A percentile compares a stretch with the other conserved stretches of the same genome.
These are phyloP conservation scores for Gentiana macrophylla DNA, from an alignment of 257 asterid species.

Conservation along the genomic window DNA sequence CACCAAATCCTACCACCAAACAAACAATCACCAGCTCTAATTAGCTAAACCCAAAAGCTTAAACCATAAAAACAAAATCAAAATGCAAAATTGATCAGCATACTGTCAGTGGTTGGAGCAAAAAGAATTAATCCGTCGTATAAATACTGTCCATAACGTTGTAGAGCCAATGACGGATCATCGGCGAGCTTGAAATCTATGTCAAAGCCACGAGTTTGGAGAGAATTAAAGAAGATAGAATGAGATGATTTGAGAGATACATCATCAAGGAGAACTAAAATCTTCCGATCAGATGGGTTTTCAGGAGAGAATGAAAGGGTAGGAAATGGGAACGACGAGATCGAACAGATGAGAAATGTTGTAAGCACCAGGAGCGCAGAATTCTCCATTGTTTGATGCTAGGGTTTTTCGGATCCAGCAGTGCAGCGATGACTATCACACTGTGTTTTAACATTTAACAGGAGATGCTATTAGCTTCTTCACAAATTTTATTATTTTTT, in stretches of 20 bases:
- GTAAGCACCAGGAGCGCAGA: background rate
- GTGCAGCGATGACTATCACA: background rate
- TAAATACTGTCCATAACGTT: slow-evolving; percentile 63
- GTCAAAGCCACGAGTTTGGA: slow-evolving; percentile 50
- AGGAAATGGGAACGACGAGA: slow-evolving; percentile 27
- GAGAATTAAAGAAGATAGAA: slow-evolving; percentile 52
- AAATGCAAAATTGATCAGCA: slow-evolving; percentile 11
- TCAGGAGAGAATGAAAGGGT: slow-evolving; percentile 48
- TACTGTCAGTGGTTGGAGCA: slow-evolving; percentile 56
- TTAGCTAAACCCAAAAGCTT: background rate
- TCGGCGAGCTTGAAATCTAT: slow-evolving; percentile 75
- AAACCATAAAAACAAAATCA: background rate
- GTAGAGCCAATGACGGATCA: slow-evolving; percentile 50
- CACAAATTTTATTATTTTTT: too few species aligned
- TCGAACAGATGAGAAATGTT: slow-evolving; percentile 16
- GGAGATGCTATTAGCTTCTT: too few species aligned
- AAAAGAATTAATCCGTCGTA: slow-evolving; percentile 66
- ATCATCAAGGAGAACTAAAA: slow-evolving; percentile 66
- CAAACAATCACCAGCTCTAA: background rate
- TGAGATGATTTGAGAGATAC: slow-evolving; percentile 65
- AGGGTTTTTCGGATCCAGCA: slow-evolving; percentile 14
- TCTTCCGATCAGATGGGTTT: slow-evolving; percentile 52
- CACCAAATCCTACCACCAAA: slow-evolving; percentile 47
- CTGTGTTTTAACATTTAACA: too few species aligned
- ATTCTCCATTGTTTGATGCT: slow-evolving; percentile 8